Conservation (phyloP, 2,329 filamentous ascomycete genomes). For the Penicillium freii region DNA sequence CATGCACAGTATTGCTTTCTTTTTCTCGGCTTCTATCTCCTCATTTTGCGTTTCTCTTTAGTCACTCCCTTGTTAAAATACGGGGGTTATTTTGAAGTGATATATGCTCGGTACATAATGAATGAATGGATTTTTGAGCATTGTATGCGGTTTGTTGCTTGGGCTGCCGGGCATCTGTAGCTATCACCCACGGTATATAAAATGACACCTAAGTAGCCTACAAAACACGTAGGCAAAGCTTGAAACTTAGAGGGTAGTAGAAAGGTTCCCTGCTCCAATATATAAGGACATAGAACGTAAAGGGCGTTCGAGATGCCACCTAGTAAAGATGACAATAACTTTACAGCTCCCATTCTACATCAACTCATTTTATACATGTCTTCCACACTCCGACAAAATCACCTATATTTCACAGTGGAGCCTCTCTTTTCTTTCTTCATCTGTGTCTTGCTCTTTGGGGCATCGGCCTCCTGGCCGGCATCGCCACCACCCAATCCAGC, state of each 20-base stretch:
- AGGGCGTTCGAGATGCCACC: neutral
- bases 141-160: neutral
- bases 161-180: neutral
- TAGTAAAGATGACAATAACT: neutral
- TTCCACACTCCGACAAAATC: constrained; percentile 13
- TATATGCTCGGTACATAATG: constrained; percentile 19
- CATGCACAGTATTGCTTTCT: constrained; percentile 26
- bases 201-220: neutral
- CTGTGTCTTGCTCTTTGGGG: constrained; percentile 50
- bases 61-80: constrained; percentile 6
- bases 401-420: constrained; percentile 45
- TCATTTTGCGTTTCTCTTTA: constrained; percentile 5
- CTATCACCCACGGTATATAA: neutral
- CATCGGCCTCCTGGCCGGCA: constrained; percentile 22
- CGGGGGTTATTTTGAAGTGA: constrained; percentile 6
- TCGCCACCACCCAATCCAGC: constrained; percentile 41
- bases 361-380: constrained; percentile 11
- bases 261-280: neutral
- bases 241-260: neutral
- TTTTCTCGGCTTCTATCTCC: constrained; percentile 14
- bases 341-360: neutral
- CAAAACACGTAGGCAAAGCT: neutral
- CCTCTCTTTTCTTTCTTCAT: constrained; percentile 55
- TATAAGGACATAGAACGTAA: neutral
- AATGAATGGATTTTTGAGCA: constrained; percentile 1